Percentiles rank a stretch among this genome's conserved stretches.
These are phyloP conservation scores for Dictyostelium discoideum DNA, from an alignment of 78 protist genomes.

Conservation along the genomic window DNA sequence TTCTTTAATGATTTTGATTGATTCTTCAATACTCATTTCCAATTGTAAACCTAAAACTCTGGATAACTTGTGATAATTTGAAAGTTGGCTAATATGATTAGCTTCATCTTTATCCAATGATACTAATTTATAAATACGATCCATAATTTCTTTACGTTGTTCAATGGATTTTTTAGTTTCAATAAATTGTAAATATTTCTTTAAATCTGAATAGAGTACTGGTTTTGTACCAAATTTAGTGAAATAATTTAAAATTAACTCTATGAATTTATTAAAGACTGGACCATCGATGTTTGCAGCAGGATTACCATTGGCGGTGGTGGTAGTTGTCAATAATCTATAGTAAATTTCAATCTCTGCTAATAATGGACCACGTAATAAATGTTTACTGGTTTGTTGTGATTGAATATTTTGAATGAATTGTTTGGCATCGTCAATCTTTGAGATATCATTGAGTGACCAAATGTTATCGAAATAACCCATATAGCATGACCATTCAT, in stretches of 20 bases:
- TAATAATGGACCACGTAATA: constrained; percentile 52
- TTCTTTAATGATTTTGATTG: not conserved
- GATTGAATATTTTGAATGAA: constrained; percentile 16
- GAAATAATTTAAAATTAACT: constrained; percentile 1
- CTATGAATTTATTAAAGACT: not conserved
- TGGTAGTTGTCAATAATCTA: not conserved
- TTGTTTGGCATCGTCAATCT: not conserved
- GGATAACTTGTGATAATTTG: constrained; percentile 11
- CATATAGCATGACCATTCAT: constrained; percentile 76
- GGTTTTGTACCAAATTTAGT: constrained; percentile 59
- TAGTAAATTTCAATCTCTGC: constrained; percentile 45
- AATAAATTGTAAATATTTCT: constrained; percentile 17
- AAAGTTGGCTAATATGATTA: constrained; percentile 8
- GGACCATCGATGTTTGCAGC: not conserved
- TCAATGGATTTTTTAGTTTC: not conserved
- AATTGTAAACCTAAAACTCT: constrained; percentile 26
- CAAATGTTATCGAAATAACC: constrained; percentile 43
- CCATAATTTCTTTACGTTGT: not conserved
- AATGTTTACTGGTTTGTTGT: not conserved
- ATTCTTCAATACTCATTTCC: not conserved
- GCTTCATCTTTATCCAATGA: not conserved
- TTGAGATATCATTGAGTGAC: not conserved
- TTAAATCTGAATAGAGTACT: constrained; percentile 29
- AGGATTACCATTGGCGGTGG: not conserved
- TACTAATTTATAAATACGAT: not conserved